Evolutionary conservation across 2,329 filamentous ascomycete species (phyloP), one percentile per base, ranked within the genome.

Genomic region (Colletotrichum scovillei): DNA sequence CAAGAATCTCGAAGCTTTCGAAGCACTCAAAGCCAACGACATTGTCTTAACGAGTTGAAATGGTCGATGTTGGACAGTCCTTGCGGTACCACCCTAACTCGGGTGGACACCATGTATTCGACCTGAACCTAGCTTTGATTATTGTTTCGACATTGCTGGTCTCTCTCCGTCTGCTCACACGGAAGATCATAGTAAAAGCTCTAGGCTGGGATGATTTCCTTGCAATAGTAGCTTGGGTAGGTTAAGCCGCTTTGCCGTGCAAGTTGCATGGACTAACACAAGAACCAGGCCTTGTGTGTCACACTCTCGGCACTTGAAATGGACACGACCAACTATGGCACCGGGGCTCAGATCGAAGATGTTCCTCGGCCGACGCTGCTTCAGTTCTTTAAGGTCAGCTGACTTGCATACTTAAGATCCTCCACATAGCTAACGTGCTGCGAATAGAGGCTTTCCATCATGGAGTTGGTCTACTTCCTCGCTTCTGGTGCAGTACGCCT

Each of bases 401-500:
- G 4, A 14, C 3, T 5, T 16, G 19, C 24, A 3, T 8, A 24
- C 8, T 19, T 12, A 26, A 35, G 2, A 12, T 12, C 11, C 5
- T 24, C 11, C 1, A 16, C 16, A 9, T 1, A 16, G 9, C 28
- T 42, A n/a, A 53, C 49, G 24, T 32, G 16, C n/a, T 57, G 28
- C 19, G 42, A 63, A 26, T 4, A 72, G 69, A 53, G 57, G 16
- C 57, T 74, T 16, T 35, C 71, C 14, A 71, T 66, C 56, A 52
- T 74, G 69, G 63, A 74, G 11, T 52, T 74, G 5, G 22, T 81
- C 32, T 80, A 81, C 72, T 80, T 84, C 66, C 77, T 80, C 70
- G 76, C 74, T 2, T 77, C 81, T 1, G 81, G 80, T 19, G 69
- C 81, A 4, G 78, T 83, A 28, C 77, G 82, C 57, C 65, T 83